These are phyloP conservation scores for Wickerhamiella infanticola DNA, from an alignment of 1,139 yeast genomes.

Conservation along the genomic window DNA sequence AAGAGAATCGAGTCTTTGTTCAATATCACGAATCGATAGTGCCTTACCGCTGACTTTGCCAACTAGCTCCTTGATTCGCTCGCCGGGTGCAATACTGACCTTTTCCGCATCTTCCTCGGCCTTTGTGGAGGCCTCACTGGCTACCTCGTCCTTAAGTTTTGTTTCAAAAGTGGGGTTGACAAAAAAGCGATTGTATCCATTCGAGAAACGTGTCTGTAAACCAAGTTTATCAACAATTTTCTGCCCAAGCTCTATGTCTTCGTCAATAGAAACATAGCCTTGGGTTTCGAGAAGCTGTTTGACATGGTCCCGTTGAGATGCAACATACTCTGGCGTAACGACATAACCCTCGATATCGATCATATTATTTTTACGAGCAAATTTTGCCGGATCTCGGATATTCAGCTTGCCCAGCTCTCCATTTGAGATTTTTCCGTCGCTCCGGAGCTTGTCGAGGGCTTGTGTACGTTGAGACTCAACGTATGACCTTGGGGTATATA, in stretches of 20 bases:
- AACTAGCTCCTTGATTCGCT: background rate
- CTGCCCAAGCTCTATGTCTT: background rate
- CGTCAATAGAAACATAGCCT: conserved; percentile 9
- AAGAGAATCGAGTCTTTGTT: background rate
- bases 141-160: conserved; percentile 5
- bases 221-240: background rate
- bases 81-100: background rate
- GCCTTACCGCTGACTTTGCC: background rate
- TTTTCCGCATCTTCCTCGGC: conserved; percentile 1
- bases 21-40: background rate
- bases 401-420: conserved; percentile 3
- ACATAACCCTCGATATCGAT: conserved; percentile 7
- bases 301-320: conserved; percentile 2
- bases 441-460: background rate
- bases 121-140: background rate
- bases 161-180: conserved; percentile 9
- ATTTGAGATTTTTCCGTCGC: conserved; percentile 5
- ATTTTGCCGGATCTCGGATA: conserved; percentile 5
- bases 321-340: conserved; percentile 11
- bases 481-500: conserved; percentile 5
- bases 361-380: conserved; percentile 6
- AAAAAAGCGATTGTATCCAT: background rate
- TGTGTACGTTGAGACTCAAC: conserved; percentile 2
- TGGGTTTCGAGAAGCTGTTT: conserved; percentile 1
- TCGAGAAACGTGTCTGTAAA: background rate